Evolutionary conservation across 2,329 filamentous ascomycete species (phyloP), one percentile per base, ranked within the genome.

Genomic region (Ophiosphaerella herpotricha): DNA sequence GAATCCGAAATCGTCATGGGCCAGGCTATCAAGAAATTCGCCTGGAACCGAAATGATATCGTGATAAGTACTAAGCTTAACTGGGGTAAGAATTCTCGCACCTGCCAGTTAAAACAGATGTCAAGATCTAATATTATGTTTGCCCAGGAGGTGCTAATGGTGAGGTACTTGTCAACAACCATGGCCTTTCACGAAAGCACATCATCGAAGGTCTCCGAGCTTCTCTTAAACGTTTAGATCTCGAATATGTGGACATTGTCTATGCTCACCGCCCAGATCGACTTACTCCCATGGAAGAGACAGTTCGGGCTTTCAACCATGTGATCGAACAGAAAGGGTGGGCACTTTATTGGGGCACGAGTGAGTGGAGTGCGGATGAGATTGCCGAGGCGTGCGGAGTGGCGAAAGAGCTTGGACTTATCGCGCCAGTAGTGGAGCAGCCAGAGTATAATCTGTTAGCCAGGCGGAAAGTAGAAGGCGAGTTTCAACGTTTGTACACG

Each of bases 231-330:
- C 81, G 84, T 16, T 73, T 86, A 26, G 50, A 77, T 62, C 76
- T 86, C 32, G 77, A 82, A 13, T 87, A 87, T 61, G 85, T 90
- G 23, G 87, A 89, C 61, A 74, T 89, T 34, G 79, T 90, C 59
- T 88, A 86, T 62, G 86, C 86, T 12, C 87, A 90, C 73, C 81
- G 86, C 13, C 83, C 86, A 0, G 87, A 90, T 64, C 79, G 84
- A 4, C 76, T 82, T 31, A 89, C 86, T 0, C 86, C 86, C 4
- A 89, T 89, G 75, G 85, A 88, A 68, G 87, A 89, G 73, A 85
- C 82, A 0, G 86, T 89, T 26, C 83, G 86, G 43, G 85, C 83
- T 35, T 89, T 90, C 77, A 89, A 89, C 75, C 80, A 88, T 70
- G 73, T 89, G 41, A 88, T 90, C 64, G 78, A 85, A 67, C 78